A percentile compares a stretch with the other conserved stretches of the same genome.
These are phyloP conservation scores for Calocera cornea DNA, from an alignment of 768 basidiomycete species.

Conservation along the genomic window DNA sequence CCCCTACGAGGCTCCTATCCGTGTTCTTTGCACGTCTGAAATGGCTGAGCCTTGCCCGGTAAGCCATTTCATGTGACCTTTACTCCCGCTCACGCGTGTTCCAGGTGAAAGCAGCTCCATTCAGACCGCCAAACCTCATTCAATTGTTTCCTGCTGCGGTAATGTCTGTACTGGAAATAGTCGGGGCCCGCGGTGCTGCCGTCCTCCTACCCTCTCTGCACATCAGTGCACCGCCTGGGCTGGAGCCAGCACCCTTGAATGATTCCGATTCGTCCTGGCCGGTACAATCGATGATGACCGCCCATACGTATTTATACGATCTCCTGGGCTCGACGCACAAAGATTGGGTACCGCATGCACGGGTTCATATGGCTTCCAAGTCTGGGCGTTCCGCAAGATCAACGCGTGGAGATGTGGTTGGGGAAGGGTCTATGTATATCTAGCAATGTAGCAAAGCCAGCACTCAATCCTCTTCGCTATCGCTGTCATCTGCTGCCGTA, in stretches of 20 bases:
- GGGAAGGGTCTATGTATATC: conserved; percentile 3
- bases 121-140: not conserved
- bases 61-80: not conserved
- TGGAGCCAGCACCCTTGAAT: not conserved
- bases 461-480: not conserved
- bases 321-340: not conserved
- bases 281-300: not conserved
- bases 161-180: not conserved
- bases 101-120: not conserved
- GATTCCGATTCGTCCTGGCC: not conserved
- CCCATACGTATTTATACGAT: not conserved
- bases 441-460: not conserved
- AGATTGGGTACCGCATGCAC: not conserved
- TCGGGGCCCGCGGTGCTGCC: not conserved
- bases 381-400: not conserved
- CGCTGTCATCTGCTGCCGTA: not conserved
- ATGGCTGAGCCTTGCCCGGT: not conserved
- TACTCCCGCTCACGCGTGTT: not conserved
- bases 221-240: not conserved
- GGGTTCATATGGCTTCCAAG: not conserved
- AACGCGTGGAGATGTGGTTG: not conserved
- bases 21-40: not conserved
- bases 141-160: not conserved
- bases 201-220: not conserved
- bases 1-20: not conserved